Percentiles rank a stretch among this genome's conserved stretches.
These are phyloP conservation scores for Macrophomina pseudophaseolina DNA, from an alignment of 2,329 filamentous ascomycete genomes.

Conservation along the genomic window DNA sequence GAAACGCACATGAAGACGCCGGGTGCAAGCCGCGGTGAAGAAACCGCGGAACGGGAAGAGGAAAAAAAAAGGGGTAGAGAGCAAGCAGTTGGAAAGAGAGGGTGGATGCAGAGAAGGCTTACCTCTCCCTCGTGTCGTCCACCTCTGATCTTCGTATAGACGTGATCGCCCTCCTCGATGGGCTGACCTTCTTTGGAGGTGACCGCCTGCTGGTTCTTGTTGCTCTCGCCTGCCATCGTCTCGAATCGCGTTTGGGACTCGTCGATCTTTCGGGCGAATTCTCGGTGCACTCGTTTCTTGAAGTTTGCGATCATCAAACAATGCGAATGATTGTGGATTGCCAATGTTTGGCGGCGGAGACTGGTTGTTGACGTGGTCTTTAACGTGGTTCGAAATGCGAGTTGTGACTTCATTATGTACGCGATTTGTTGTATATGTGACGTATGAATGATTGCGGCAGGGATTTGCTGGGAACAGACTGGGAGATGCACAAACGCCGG, in stretches of 20 bases:
- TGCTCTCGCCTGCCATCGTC: slow-evolving; percentile 21
- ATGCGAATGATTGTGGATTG: neutral
- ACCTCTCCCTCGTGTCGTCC: slow-evolving; percentile 47
- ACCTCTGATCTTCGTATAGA: slow-evolving; percentile 49
- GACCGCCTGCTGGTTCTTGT: slow-evolving; percentile 21
- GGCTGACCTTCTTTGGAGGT: slow-evolving; percentile 46
- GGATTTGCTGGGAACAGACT: neutral
- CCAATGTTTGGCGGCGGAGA: neutral
- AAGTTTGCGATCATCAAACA: slow-evolving; percentile 7
- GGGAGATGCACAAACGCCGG: neutral
- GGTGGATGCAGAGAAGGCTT: slow-evolving; percentile 20
- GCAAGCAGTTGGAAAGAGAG: neutral
- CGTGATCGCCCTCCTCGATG: slow-evolving; percentile 47
- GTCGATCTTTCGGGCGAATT: slow-evolving; percentile 23
- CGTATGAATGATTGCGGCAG: neutral
- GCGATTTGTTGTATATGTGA: neutral
- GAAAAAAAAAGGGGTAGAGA: neutral
- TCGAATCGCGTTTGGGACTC: slow-evolving; percentile 13
- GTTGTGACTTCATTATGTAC: neutral
- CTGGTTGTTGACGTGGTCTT: neutral
- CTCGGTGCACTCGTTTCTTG: slow-evolving; percentile 23
- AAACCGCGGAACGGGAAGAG: neutral
- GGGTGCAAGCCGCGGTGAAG: neutral
- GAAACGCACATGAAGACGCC: slow-evolving; percentile 5
- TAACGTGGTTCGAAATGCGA: neutral